These are phyloP conservation scores for Colletotrichum sojae DNA, from an alignment of 2,329 filamentous ascomycete genomes.

Conservation along the genomic window DNA sequence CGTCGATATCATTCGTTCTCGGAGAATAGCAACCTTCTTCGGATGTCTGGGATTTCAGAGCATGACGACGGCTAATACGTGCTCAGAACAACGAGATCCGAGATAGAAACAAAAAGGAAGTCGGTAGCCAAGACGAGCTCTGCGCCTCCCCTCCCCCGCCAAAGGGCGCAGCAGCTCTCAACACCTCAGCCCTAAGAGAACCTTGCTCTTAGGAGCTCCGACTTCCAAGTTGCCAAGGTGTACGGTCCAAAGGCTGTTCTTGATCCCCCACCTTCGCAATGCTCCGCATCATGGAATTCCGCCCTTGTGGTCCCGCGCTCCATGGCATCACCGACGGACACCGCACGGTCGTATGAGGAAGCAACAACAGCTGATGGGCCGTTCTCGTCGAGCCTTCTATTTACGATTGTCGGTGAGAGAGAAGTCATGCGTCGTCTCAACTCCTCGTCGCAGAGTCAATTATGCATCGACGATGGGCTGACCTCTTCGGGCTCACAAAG, in stretches of 20 bases:
- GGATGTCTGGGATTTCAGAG: not conserved
- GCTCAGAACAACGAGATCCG: not conserved
- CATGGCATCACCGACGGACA: not conserved
- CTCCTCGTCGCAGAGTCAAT: constrained; percentile 8
- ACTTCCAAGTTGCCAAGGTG: constrained; percentile 7
- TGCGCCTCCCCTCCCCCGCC: constrained; percentile 2
- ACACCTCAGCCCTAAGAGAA: constrained; percentile 38
- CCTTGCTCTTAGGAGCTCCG: constrained; percentile 24
- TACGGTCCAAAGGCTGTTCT: constrained; percentile 16
- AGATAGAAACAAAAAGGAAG: not conserved
- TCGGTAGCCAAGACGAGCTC: not conserved
- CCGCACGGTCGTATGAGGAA: too few relatives aligned
- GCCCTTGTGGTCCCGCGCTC: not conserved
- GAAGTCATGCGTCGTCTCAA: constrained; percentile 7
- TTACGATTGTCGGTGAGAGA: not conserved
- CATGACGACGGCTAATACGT: not conserved
- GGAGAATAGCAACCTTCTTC: not conserved
- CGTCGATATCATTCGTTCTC: constrained; percentile 9
- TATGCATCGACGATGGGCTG: constrained; percentile 4
- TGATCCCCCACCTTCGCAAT: constrained; percentile 16
- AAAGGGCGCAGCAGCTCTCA: constrained; percentile 26
- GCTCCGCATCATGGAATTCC: constrained; percentile 5
- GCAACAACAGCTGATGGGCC: not conserved
- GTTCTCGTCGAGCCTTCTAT: not conserved
- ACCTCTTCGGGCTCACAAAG: not conserved